phyloP scores from a whole-genome alignment of 331 rosid species.

The Stylosanthes scabra region DNA sequence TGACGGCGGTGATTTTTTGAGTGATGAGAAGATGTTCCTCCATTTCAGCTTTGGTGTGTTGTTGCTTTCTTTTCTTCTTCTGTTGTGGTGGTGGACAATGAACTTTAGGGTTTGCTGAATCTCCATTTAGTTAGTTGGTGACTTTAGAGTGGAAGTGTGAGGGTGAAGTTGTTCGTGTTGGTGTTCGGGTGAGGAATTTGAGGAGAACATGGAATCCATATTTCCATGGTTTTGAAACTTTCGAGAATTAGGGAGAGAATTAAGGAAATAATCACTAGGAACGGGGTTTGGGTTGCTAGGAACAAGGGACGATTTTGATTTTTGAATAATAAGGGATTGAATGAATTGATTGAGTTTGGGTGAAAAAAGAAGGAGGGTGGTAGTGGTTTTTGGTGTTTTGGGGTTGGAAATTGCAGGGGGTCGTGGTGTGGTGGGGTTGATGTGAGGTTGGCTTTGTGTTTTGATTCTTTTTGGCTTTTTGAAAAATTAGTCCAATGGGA shows the following conservation, averaged over 20 bases:
- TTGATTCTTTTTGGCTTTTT: constrained; percentile 53
- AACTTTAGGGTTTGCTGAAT: constrained; percentile 60
- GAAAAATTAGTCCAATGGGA: constrained; percentile 38
- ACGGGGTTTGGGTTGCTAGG: background rate
- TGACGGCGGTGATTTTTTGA: constrained; percentile 27
- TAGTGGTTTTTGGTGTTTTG: constrained; percentile 23
- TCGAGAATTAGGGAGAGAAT: background rate
- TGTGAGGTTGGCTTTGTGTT: constrained; percentile 27
- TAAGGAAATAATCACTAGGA: background rate
- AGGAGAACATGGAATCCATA: background rate
- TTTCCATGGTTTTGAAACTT: background rate
- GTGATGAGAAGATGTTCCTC: constrained; percentile 68
- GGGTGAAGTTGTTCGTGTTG: background rate
- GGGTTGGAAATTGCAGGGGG: constrained; percentile 20
- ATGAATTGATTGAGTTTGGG: no score
- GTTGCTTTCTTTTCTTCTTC: background rate
- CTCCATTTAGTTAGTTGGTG: constrained; percentile 56
- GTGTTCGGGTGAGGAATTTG: background rate
- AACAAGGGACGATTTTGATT: background rate
- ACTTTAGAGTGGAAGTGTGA: background rate
- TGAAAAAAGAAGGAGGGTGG: background rate
- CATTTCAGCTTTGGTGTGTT: constrained; percentile 56
- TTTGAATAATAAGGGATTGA: background rate
- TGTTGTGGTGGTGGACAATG: constrained; percentile 37
- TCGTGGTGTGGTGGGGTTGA: background rate